phyloP scores from a whole-genome alignment of 2,329 filamentous ascomycete species.

The Epicoccum sorghinum region DNA sequence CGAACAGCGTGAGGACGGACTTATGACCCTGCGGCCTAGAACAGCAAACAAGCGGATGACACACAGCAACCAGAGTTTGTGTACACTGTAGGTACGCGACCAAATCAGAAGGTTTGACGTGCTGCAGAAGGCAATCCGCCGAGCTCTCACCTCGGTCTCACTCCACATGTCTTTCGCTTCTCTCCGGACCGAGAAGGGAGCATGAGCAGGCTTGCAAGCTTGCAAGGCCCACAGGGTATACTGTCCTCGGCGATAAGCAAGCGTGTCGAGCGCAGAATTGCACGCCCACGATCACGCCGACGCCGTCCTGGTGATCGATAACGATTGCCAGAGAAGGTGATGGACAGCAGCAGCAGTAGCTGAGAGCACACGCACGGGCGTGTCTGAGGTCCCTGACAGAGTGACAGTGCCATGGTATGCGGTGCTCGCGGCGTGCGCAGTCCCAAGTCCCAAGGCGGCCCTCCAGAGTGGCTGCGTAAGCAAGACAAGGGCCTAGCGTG shows the following conservation, averaged over 20 bases:
- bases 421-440: conserved; percentile 1
- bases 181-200: conserved; percentile 6
- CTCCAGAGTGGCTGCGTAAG: not conserved
- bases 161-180: conserved; percentile 3
- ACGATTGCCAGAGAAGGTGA: conserved; percentile 1
- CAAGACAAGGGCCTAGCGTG: conserved; percentile 11
- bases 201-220: conserved; percentile 7
- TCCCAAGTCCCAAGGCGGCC: not conserved
- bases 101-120: conserved; percentile 8
- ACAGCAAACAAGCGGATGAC: conserved; percentile 10
- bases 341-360: conserved; percentile 2
- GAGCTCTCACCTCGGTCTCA: conserved; percentile 8
- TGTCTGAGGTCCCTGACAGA: conserved; percentile 8
- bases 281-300: not conserved
- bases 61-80: conserved; percentile 10
- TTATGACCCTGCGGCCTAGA: conserved; percentile 15
- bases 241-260: not conserved
- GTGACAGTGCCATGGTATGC: conserved; percentile 6
- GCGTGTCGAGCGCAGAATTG: not conserved
- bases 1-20: not conserved
- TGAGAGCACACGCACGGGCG: not conserved
- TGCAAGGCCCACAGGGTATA: not conserved
- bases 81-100: conserved; percentile 1
- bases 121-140: conserved; percentile 2
- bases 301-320: not conserved